Evolutionary conservation across 2,329 filamentous ascomycete genomes (phyloP), one percentile per base, ranked within the genome.

Genomic region (Diaporthe ilicicola): DNA sequence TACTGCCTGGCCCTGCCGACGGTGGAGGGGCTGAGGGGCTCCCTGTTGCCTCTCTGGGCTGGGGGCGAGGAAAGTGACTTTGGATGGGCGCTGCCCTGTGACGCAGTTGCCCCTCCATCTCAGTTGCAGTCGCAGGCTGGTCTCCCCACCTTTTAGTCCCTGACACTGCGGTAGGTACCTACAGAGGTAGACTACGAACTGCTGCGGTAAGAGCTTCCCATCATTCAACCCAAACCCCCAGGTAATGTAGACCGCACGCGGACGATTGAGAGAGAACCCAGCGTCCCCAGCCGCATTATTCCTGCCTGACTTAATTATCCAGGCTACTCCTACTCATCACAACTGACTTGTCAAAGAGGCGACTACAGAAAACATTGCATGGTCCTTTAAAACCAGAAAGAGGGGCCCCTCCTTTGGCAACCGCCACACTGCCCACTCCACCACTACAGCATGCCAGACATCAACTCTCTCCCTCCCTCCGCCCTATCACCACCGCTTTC

Each of bases 401-500:
- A 56, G 51, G 37, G 29, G 27, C 59, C 59, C 59, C 13, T 34
- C n/a, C 42, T 46, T 32, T 29, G 32, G 39, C 56, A 46, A 46
- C 55, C 37, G 22, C 55, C 37, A 44, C 37, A 27, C 51, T 9
- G 46, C 32, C 55, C 37, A 44, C 37, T 37, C 51, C 15, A 55
- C 32, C 44, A 56, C 55, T 65, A 42, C 69, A 65, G 48, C 55
- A 72, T 72, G 68, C 88, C 88, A 44, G 88, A 90, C 76, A 80
- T 90, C 70, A 91, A 90, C 75, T 88, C 87, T n/a, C 82, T 90
- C 17, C 86, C 88, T 62, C 59, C 59, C n/a, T 62, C 42, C 13
- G 59, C 59, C 59, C 82, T 85, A 24, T 68, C 72, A 39, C 22
- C 72, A 24, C 59, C 29, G 19, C 67, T 42, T 32, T 54, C 69